Base-by-base conservation (phyloP, 179 eudicot species). In the Silene noctiflora region DNA sequence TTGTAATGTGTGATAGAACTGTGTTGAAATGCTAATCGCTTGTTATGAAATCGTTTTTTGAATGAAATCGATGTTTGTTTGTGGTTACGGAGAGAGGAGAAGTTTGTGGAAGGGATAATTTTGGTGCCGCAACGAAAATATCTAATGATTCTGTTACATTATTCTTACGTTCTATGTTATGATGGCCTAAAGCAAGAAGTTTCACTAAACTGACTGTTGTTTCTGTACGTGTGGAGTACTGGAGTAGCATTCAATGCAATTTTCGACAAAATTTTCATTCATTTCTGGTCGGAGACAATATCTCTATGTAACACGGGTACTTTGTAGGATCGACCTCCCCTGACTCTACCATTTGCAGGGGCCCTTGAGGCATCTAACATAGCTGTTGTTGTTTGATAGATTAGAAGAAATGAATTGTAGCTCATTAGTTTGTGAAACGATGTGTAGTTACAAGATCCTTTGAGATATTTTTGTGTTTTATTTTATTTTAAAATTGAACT, bases 41-140 rank as follows among this genome's bases (percentile, higher is more conserved):
- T 63, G 16, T 25, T 12, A 12, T 21, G 72, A 69, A 2, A 42
- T 20, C 1, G 29, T 35, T 68, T 44, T 51, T 16, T 1, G 42
- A 4, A 51, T 17, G 16, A 33, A 8, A 12, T 56, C 22, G 60
- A 12, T 77, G 48, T 65, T 67, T n/a, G n/a, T 12, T 31, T 63
- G 55, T 76, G 4, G 8, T 51, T 62, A 21, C 27, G 58, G 75
- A 44, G 56, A 12, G 39, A 56, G 48, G 58, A 24, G 72, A 59
- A 39, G 21, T 46, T 25, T 51, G n/a, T 51, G 58, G n/a, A 4
- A 51, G 6, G 58, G 17, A 51, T 51, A 16, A 12, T 51, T 14
- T 51, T 1, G 58, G n/a, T 10, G 16, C 58, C 58, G 58, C 1
- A 8, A 4, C 11, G 10, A 8, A 39, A 39, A 6, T 6, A 0